Conservation (phyloP, 2,329 filamentous ascomycete genomes). For the Fusarium sp. region DNA sequence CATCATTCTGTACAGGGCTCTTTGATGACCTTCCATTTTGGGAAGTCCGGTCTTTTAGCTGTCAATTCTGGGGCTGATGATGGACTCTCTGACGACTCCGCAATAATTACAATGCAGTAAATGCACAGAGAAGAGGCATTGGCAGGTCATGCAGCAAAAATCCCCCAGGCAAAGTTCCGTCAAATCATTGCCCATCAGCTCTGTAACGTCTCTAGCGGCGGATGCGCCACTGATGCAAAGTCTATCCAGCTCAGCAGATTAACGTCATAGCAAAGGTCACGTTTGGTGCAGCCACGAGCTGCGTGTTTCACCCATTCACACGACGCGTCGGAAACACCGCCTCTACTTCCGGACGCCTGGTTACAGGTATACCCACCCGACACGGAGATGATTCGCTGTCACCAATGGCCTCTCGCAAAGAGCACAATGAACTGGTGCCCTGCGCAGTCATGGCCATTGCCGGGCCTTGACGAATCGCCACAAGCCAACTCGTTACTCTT, state of each 20-base stretch:
- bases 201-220: neutral
- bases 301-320: conserved; percentile 6
- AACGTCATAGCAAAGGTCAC: neutral
- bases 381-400: neutral
- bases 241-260: neutral
- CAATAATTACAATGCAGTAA: neutral
- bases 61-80: neutral
- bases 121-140: neutral
- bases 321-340: neutral
- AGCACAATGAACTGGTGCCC: neutral
- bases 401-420: conserved; percentile 3
- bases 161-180: neutral
- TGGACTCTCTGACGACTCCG: neutral
- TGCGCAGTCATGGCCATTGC: neutral
- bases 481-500: conserved; percentile 1
- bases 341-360: conserved; percentile 2
- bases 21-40: conserved; percentile 2
- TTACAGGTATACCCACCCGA: neutral
- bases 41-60: neutral
- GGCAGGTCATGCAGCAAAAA: neutral
- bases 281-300: neutral
- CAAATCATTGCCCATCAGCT: neutral
- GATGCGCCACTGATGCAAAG: conserved; percentile 1
- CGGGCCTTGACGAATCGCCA: neutral
- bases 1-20: neutral